A percentile compares a stretch with the other conserved stretches of the same genome.
Evolutionary conservation across 2,329 filamentous ascomycete genomes (phyloP).

Genomic region (Diplodia scrobiculata): DNA sequence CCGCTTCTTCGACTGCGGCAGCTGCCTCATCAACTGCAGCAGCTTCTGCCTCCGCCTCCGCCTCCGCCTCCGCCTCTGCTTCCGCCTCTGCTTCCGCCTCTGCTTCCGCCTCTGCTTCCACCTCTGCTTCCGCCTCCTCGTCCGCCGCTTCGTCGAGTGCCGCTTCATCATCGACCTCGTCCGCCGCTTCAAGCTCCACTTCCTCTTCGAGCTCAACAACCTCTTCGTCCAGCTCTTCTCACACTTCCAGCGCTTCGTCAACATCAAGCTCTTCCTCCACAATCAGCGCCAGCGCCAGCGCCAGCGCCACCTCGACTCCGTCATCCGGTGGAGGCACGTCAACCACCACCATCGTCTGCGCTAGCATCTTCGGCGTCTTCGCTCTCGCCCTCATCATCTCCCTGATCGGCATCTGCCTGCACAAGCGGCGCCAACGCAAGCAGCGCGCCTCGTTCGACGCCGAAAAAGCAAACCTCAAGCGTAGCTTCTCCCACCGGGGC

Average conservation of each 20-base stretch:
- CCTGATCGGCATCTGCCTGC: constrained; percentile 11
- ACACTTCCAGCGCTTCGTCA: constrained; percentile 2
- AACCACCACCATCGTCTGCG: constrained; percentile 16
- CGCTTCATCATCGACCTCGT: not conserved
- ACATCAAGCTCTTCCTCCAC: constrained; percentile 1
- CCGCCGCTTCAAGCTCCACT: not conserved
- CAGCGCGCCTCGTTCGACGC: constrained; percentile 7
- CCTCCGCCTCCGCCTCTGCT: not conserved
- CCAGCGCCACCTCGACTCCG: not conserved
- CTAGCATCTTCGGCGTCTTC: constrained; percentile 21
- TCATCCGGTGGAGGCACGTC: not conserved
- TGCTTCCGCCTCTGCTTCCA: not conserved
- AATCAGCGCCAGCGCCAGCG: constrained; percentile 1
- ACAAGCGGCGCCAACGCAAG: constrained; percentile 19
- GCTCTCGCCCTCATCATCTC: constrained; percentile 24
- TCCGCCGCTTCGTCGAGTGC: not conserved
- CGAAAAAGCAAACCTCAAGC: constrained; percentile 6
- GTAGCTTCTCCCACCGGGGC: not conserved
- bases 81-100: not conserved
- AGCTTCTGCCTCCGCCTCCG: not conserved
- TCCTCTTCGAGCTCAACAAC: not conserved
- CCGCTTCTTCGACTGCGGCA: not conserved
- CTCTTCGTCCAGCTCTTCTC: not conserved
- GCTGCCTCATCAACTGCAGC: not conserved
- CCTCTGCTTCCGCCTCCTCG: not conserved